Evolutionary conservation across 163 green algal species (phyloP), one percentile per base, ranked within the genome.

Genomic region (Trebouxia gelatinosa): DNA sequence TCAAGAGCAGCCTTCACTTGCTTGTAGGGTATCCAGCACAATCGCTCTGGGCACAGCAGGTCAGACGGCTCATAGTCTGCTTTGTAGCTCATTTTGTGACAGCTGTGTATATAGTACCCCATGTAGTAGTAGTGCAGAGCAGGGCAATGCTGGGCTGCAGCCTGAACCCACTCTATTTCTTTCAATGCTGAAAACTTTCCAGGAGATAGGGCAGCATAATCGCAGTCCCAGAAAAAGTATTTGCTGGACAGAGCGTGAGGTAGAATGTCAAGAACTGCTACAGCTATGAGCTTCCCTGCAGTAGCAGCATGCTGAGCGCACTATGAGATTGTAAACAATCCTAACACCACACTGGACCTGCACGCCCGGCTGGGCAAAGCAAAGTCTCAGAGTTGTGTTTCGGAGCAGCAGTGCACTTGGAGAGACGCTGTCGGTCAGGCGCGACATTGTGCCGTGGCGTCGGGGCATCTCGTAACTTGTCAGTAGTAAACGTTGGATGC

Each of bases 221-320:
- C 87, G 34, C 85, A 82, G 78, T 99, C 94, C 93, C 93, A 98
- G 82, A 98, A 98, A 16, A 98, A 89, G 87, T 99, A 99, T 78
- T 91, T 88, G 77, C 80, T 89, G 13, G 93, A 98, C 70, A 97
- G 77, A 83, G 89, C 94, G 39, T 83, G 35, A n/a, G 81, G 86
- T 28, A 87, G 79, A 4, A 87, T 51, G 28, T 85, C 80, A 34
- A 90, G 43, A 48, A 86, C 57, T 17, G 91, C 92, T 40, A 99
- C 95, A 4, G 95, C 95, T 23, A 98, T 82, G 35, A 98, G 89
- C 71, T 87, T 82, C 11, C 89, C 88, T 91, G 83, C 31, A 70
- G 16, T 19, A 3, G 1, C 26, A 23, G 48, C 48, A 3, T 59
- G 48, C 48, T 28, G 48, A 19, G 3, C 1, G n/a, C n/a, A n/a